Evolutionary conservation across 2,329 filamentous ascomycete species (phyloP).

Genomic region (Alternaria alternata): DNA sequence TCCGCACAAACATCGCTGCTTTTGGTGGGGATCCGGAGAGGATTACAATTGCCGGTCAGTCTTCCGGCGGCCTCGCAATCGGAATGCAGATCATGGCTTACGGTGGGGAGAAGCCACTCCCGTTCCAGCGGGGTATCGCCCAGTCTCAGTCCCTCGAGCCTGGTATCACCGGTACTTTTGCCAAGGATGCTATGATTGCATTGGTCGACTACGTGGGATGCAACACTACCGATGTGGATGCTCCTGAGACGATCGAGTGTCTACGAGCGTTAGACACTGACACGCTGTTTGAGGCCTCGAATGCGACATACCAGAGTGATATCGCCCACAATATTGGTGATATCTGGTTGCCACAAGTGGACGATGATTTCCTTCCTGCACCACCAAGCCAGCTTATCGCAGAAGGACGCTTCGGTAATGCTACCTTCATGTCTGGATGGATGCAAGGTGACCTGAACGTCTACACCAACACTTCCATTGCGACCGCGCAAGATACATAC

Average conservation of each 20-base stretch:
- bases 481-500: conserved; percentile 51
- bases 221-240: conserved; percentile 51
- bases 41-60: conserved; percentile 53
- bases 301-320: conserved; percentile 53
- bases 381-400: conserved; percentile 54
- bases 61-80: conserved; percentile 45
- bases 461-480: conserved; percentile 54
- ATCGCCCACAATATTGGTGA: conserved; percentile 55
- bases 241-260: conserved; percentile 57
- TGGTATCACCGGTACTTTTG: conserved; percentile 58
- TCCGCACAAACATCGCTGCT: conserved; percentile 46
- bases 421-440: conserved; percentile 56
- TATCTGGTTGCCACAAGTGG: conserved; percentile 60
- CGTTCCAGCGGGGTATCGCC: conserved; percentile 48
- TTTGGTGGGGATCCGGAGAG: conserved; percentile 48
- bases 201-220: conserved; percentile 57
- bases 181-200: conserved; percentile 56
- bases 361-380: conserved; percentile 60
- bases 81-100: conserved; percentile 48
- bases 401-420: conserved; percentile 54
- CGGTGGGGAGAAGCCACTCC: conserved; percentile 39
- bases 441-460: conserved; percentile 56
- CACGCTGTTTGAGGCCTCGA: conserved; percentile 55
- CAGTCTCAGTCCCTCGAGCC: conserved; percentile 61
- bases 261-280: conserved; percentile 56